phyloP scores from a whole-genome alignment of 1,139 yeast genomes.

The Williopsis jadinii region DNA sequence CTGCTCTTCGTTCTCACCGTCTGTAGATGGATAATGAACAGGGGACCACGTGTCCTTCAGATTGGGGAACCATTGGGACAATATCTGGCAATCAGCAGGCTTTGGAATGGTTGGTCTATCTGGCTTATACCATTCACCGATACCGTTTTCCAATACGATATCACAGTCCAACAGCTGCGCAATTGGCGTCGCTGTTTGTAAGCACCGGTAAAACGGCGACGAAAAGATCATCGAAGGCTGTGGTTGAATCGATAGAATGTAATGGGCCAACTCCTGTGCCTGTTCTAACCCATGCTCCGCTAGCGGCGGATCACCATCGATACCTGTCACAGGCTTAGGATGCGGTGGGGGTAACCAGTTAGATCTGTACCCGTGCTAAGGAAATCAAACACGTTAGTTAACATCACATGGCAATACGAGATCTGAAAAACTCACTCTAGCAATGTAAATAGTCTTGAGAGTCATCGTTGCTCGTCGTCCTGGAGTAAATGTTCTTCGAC shows the following conservation, averaged over 20 bases:
- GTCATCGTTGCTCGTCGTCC: conserved; percentile 3
- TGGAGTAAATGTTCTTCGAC: too few relatives aligned
- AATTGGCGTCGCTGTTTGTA: conserved; percentile 74
- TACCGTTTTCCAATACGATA: conserved; percentile 63
- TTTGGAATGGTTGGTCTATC: conserved; percentile 45
- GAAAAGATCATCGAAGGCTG: conserved; percentile 58
- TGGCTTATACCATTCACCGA: conserved; percentile 65
- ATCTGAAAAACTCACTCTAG: conserved; percentile 25
- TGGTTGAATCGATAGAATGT: conserved; percentile 35
- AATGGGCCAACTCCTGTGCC: conserved; percentile 64
- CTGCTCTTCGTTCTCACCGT: conserved; percentile 63
- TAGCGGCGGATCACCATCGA: conserved; percentile 73
- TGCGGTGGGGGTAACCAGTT: conserved; percentile 79
- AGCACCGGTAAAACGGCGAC: conserved; percentile 87
- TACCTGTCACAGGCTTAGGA: conserved; percentile 72
- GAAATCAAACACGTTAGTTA: conserved; percentile 1
- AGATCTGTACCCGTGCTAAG: conserved; percentile 68
- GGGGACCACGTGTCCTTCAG: conserved; percentile 37
- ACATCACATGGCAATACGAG: background rate
- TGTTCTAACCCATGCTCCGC: conserved; percentile 78
- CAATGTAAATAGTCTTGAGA: conserved; percentile 32
- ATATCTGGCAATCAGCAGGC: conserved; percentile 48
- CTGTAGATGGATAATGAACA: conserved; percentile 46
- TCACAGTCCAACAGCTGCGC: conserved; percentile 48
- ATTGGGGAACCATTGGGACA: conserved; percentile 44